These are phyloP conservation scores for Podospora fimiseda DNA, from an alignment of 495 filamentous ascomycete species.

Conservation along the genomic window DNA sequence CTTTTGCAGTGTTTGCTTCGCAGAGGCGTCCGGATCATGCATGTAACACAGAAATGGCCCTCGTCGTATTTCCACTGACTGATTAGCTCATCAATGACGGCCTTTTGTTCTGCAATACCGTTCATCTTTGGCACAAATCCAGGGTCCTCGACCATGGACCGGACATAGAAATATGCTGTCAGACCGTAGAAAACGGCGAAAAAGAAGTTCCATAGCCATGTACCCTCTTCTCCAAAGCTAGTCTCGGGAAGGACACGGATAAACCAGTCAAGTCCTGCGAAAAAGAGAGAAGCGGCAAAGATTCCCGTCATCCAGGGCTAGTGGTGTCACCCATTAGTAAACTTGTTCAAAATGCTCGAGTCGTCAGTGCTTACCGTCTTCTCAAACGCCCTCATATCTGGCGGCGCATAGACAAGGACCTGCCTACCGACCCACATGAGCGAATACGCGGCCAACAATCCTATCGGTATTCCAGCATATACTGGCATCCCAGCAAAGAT, in stretches of 20 bases:
- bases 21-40: slow-evolving; percentile 87
- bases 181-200: slow-evolving; percentile 60
- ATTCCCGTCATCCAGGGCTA: slow-evolving; percentile 89
- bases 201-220: slow-evolving; percentile 66
- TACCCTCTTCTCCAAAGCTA: slow-evolving; percentile 31
- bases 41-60: slow-evolving; percentile 83
- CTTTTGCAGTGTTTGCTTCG: slow-evolving; percentile 92
- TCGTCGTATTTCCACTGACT: slow-evolving; percentile 85
- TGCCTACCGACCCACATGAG: slow-evolving; percentile 77
- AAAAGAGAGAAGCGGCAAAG: slow-evolving; percentile 81
- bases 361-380: slow-evolving; percentile 79
- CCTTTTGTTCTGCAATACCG: slow-evolving; percentile 80
- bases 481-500: slow-evolving; percentile 69
- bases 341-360: no score
- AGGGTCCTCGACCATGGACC: slow-evolving; percentile 80
- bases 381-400: slow-evolving; percentile 80
- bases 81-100: slow-evolving; percentile 77
- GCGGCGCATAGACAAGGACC: slow-evolving; percentile 69
- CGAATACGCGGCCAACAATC: slow-evolving; percentile 55
- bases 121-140: slow-evolving; percentile 91
- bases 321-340: no score
- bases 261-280: slow-evolving; percentile 71
- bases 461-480: slow-evolving; percentile 66
- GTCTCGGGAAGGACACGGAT: slow-evolving; percentile 64
- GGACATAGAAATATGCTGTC: slow-evolving; percentile 78